Percentiles rank a stretch among this genome's conserved stretches.
phyloP scores from a whole-genome alignment of 768 basidiomycete species.

The Boletellus ananiceps region DNA sequence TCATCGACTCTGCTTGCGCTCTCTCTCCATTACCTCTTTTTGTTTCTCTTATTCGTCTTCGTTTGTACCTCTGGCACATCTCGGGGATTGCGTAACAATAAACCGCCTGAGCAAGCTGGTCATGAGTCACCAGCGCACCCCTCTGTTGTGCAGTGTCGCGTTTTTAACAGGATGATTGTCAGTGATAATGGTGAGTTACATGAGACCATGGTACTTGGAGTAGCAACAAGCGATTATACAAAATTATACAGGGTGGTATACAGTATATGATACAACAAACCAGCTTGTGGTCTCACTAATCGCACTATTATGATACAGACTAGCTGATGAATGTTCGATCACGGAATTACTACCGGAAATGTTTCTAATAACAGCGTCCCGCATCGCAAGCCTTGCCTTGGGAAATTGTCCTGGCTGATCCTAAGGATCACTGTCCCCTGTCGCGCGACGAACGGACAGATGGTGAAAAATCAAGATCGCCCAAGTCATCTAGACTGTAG shows the following conservation, averaged over 20 bases:
- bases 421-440: not conserved
- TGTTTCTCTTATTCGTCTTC: not conserved
- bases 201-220: conserved; percentile 4
- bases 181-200: not conserved
- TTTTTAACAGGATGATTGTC: not conserved
- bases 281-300: not conserved
- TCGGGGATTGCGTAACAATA: conserved; percentile 11
- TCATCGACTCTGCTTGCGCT: not conserved
- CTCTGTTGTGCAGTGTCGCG: not conserved
- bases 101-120: conserved; percentile 9
- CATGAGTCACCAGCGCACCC: conserved; percentile 5
- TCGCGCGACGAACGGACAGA: not conserved
- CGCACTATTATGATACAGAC: conserved; percentile 8
- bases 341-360: not conserved
- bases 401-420: not conserved
- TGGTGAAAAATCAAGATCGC: not conserved
- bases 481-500: not conserved
- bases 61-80: conserved; percentile 14
- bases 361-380: not conserved
- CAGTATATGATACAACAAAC: not conserved
- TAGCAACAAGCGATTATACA: too few species aligned
- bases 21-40: not conserved
- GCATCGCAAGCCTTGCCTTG: not conserved
- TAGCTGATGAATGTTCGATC: not conserved
- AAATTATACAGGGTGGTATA: not conserved